Percentiles rank a stretch among this genome's conserved stretches.
Conservation (phyloP, 1,284 basidiomycete genomes). For the Gastroboletus turbinatus region DNA sequence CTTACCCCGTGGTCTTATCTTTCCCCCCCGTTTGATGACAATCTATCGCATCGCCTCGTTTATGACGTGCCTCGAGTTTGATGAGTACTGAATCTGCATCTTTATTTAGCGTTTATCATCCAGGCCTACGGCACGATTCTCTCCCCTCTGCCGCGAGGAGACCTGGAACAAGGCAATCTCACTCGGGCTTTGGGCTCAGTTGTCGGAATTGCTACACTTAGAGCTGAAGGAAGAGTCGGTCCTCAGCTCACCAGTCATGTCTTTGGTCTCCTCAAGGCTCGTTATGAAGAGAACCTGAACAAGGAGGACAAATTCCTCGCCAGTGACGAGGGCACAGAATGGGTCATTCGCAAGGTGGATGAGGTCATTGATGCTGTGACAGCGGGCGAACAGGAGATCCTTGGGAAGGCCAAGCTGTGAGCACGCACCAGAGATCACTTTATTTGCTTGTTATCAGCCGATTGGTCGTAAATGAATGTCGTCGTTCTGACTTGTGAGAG, state of each 20-base stretch:
- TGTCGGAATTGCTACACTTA: constrained; percentile 87
- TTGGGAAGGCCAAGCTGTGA: constrained; percentile 61
- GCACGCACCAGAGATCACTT: constrained; percentile 23
- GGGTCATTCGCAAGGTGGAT: constrained; percentile 90
- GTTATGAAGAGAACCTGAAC: constrained; percentile 54
- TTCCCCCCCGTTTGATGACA: constrained; percentile 23
- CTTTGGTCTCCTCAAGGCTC: constrained; percentile 90
- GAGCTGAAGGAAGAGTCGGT: constrained; percentile 86
- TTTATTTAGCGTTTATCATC: constrained; percentile 83
- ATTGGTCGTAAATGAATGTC: constrained; percentile 29
- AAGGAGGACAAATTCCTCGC: constrained; percentile 85
- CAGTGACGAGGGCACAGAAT: constrained; percentile 88
- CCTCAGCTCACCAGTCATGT: constrained; percentile 92
- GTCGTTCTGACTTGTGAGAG: constrained; percentile 18
- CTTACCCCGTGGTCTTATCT: constrained; percentile 39
- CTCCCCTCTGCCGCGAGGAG: constrained; percentile 66
- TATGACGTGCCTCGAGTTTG: constrained; percentile 36
- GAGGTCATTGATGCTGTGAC: constrained; percentile 70
- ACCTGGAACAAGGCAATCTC: constrained; percentile 75
- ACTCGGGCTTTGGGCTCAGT: constrained; percentile 87
- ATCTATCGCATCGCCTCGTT: constrained; percentile 33
- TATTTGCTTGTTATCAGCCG: constrained; percentile 32
- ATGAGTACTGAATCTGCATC: constrained; percentile 29
- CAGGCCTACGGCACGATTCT: constrained; percentile 89
- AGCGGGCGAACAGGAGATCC: constrained; percentile 43